Percentiles rank a stretch among this genome's conserved stretches.
phyloP scores from a whole-genome alignment of 805 yeast species.

The Martiniozyma abietophila region DNA sequence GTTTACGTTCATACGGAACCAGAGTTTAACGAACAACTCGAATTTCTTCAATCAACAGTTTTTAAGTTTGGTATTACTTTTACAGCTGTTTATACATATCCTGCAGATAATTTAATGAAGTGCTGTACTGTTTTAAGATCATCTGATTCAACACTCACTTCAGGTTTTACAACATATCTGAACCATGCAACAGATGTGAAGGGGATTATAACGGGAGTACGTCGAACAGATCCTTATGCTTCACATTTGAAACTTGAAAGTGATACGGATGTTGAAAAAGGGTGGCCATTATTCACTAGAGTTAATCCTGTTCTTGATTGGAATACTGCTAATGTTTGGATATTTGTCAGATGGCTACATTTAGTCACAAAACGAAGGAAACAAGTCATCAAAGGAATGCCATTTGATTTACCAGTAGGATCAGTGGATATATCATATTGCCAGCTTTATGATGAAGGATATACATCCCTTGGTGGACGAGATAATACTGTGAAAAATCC shows the following conservation, averaged over 20 bases:
- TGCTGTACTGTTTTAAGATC: constrained; percentile 1
- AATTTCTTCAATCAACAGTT: constrained; percentile 52
- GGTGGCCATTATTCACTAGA: constrained; percentile 85
- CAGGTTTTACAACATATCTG: constrained; percentile 62
- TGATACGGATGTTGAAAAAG: constrained; percentile 68
- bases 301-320: constrained; percentile 86
- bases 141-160: constrained; percentile 30
- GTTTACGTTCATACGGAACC: constrained; percentile 70
- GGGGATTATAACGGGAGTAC: constrained; percentile 79
- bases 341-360: constrained; percentile 38
- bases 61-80: constrained; percentile 45
- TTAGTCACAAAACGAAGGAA: constrained; percentile 28
- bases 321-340: constrained; percentile 82
- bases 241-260: constrained; percentile 48
- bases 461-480: constrained; percentile 82
- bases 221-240: constrained; percentile 85
- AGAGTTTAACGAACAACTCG: constrained; percentile 62
- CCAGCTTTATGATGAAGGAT: constrained; percentile 68
- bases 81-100: constrained; percentile 16
- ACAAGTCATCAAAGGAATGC: neutral
- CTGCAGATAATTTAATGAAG: neutral
- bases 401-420: constrained; percentile 23
- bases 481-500: constrained; percentile 69
- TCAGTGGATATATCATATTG: constrained; percentile 44
- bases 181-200: constrained; percentile 41